Evolutionary conservation across 2,329 filamentous ascomycete genomes (phyloP).

Genomic region (Sporothrix humicola): DNA sequence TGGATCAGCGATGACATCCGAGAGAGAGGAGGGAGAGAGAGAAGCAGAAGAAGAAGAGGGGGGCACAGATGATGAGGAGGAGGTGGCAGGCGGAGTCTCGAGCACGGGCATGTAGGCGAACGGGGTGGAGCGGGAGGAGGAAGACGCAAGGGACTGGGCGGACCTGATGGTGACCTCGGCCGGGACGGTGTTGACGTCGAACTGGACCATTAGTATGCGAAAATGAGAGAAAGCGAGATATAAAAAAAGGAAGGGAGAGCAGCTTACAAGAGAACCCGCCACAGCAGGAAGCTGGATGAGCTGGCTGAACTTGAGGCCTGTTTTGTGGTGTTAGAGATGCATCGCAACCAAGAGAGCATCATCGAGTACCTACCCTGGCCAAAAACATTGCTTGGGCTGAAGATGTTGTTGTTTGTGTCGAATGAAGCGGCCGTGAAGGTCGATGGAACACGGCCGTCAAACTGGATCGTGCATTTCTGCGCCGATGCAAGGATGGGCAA

Average conservation of each 20-base stretch:
- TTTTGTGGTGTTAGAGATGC: not conserved
- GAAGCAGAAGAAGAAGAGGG: not conserved
- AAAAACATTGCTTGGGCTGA: conserved; percentile 59
- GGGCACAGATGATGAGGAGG: not conserved
- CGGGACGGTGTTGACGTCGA: conserved; percentile 53
- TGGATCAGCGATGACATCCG: conserved; percentile 8
- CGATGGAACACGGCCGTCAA: conserved; percentile 54
- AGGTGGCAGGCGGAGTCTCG: conserved; percentile 21
- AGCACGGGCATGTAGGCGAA: conserved; percentile 30
- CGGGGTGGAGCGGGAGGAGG: conserved; percentile 6
- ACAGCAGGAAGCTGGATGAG: conserved; percentile 56
- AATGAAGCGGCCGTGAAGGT: conserved; percentile 49
- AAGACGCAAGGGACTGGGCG: conserved; percentile 19
- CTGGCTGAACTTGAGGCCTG: conserved; percentile 57
- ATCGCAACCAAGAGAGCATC: not conserved
- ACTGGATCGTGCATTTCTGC: conserved; percentile 49
- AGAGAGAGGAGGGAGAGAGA: not conserved
- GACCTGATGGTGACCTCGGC: conserved; percentile 60
- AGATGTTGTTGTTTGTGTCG: conserved; percentile 51
- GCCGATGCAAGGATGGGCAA: conserved; percentile 36
- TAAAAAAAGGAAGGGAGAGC: no score
- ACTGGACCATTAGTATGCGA: conserved; percentile 42
- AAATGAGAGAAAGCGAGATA: no score
- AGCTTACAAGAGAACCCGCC: conserved; percentile 48
- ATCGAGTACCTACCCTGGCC: conserved; percentile 48